phyloP scores from a whole-genome alignment of 2,329 filamentous ascomycete species.

The Epichloe aotearoae region DNA sequence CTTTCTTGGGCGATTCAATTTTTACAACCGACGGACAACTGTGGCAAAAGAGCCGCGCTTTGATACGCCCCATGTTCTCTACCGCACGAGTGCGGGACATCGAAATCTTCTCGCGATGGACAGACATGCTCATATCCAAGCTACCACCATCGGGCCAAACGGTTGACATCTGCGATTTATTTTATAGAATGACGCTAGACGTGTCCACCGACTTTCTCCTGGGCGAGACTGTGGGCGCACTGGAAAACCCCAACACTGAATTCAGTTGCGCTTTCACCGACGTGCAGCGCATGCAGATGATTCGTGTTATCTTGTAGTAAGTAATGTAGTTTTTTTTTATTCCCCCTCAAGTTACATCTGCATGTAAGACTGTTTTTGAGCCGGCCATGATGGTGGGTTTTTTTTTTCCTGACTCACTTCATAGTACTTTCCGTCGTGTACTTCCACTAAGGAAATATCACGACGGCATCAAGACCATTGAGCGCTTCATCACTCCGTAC shows the following conservation, averaged over 20 bases:
- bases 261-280: conserved; percentile 76
- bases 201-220: background rate
- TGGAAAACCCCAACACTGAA: conserved; percentile 39
- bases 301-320: conserved; percentile 7
- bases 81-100: conserved; percentile 73
- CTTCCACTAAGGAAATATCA: conserved; percentile 37
- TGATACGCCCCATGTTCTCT: conserved; percentile 78
- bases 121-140: conserved; percentile 4
- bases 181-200: conserved; percentile 1
- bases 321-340: too few species aligned
- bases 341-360: too few species aligned
- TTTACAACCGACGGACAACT: conserved; percentile 65
- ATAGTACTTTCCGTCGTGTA: too few species aligned
- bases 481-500: conserved; percentile 63
- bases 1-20: conserved; percentile 61
- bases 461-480: conserved; percentile 51
- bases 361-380: too few species aligned
- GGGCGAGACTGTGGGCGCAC: conserved; percentile 1
- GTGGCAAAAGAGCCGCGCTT: conserved; percentile 66
- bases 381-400: too few species aligned
- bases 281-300: conserved; percentile 56
- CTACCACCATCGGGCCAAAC: background rate
- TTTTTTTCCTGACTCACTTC: too few species aligned
- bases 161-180: conserved; percentile 1
- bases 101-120: conserved; percentile 52